These are phyloP conservation scores for Hirschfeldia incana DNA, from an alignment of 345 rosid species.

Conservation along the genomic window DNA sequence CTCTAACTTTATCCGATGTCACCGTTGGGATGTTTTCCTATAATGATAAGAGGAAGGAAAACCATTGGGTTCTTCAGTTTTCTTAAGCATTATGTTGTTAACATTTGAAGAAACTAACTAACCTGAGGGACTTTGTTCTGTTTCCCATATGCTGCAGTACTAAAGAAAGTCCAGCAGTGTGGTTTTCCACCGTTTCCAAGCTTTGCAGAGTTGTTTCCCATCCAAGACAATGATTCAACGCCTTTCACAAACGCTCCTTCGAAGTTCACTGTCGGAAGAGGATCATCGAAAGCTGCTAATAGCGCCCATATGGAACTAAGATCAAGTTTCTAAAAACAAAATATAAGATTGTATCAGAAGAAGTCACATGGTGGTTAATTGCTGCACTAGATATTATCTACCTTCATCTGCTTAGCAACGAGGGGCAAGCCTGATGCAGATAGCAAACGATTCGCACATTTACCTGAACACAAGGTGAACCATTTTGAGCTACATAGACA, in stretches of 20 bases:
- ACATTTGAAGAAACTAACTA: slow-evolving; percentile 34
- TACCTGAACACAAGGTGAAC: slow-evolving; percentile 51
- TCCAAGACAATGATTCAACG: slow-evolving; percentile 82
- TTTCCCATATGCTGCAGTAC: slow-evolving; percentile 79
- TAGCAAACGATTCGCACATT: slow-evolving; percentile 91
- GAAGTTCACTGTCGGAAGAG: slow-evolving; percentile 62
- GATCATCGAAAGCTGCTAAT: slow-evolving; percentile 87
- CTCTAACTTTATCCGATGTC: slow-evolving; percentile 72
- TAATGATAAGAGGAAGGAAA: background rate
- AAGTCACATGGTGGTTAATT: background rate
- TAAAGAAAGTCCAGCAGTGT: slow-evolving; percentile 84
- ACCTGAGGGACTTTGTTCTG: slow-evolving; percentile 92
- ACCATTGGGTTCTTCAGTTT: background rate
- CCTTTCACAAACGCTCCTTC: slow-evolving; percentile 95
- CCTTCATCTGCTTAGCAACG: slow-evolving; percentile 94
- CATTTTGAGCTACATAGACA: too few relatives aligned
- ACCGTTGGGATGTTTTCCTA: slow-evolving; percentile 82
- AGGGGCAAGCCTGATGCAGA: slow-evolving; percentile 83
- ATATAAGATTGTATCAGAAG: slow-evolving; percentile 11
- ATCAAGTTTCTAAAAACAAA: slow-evolving; percentile 53
- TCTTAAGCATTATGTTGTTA: background rate
- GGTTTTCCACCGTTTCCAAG: slow-evolving; percentile 45
- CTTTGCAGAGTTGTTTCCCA: slow-evolving; percentile 84
- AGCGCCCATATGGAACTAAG: slow-evolving; percentile 90
- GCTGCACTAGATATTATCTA: slow-evolving; percentile 22